Percentiles rank a stretch among this genome's conserved stretches.
These are phyloP conservation scores for Mycena latifolia DNA, from an alignment of 768 basidiomycete species.

Conservation along the genomic window DNA sequence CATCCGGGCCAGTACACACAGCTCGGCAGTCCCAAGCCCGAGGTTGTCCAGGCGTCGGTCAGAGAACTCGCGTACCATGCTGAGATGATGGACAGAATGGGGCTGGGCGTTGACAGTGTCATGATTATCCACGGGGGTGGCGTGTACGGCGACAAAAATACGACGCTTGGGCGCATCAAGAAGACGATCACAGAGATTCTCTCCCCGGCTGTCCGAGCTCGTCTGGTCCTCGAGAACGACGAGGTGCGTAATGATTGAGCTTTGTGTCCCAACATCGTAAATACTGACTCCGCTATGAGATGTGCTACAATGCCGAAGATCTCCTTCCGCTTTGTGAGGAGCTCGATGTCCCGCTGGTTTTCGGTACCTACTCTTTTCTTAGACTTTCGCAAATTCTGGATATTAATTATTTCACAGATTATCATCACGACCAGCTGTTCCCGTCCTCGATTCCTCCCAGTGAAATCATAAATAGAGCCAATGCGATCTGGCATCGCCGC, in stretches of 20 bases:
- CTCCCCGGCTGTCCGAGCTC: slow-evolving; percentile 70
- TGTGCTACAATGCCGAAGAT: slow-evolving; percentile 93
- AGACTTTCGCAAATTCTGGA: slow-evolving; percentile 43
- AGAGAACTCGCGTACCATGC: slow-evolving; percentile 89
- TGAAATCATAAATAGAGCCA: slow-evolving; percentile 80
- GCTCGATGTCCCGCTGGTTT: slow-evolving; percentile 79
- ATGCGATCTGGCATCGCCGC: slow-evolving; percentile 78
- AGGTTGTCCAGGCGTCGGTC: slow-evolving; percentile 81
- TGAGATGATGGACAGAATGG: slow-evolving; percentile 90
- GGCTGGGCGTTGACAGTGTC: slow-evolving; percentile 83
- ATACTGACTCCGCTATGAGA: slow-evolving; percentile 39
- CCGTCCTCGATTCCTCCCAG: slow-evolving; percentile 70
- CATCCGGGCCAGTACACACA: slow-evolving; percentile 93
- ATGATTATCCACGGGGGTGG: slow-evolving; percentile 92
- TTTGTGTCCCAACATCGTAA: neutral
- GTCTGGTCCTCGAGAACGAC: slow-evolving; percentile 94
- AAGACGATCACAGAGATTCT: slow-evolving; percentile 72
- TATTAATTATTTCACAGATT: slow-evolving; percentile 54
- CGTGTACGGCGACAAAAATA: slow-evolving; percentile 83
- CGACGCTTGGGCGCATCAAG: slow-evolving; percentile 80
- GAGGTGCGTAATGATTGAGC: slow-evolving; percentile 66
- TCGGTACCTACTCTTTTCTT: slow-evolving; percentile 56
- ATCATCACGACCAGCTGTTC: slow-evolving; percentile 85
- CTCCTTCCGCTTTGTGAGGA: slow-evolving; percentile 90
- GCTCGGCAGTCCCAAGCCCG: slow-evolving; percentile 81